phyloP scores from a whole-genome alignment of 768 basidiomycete species.

The Rhodotorula toruloides region DNA sequence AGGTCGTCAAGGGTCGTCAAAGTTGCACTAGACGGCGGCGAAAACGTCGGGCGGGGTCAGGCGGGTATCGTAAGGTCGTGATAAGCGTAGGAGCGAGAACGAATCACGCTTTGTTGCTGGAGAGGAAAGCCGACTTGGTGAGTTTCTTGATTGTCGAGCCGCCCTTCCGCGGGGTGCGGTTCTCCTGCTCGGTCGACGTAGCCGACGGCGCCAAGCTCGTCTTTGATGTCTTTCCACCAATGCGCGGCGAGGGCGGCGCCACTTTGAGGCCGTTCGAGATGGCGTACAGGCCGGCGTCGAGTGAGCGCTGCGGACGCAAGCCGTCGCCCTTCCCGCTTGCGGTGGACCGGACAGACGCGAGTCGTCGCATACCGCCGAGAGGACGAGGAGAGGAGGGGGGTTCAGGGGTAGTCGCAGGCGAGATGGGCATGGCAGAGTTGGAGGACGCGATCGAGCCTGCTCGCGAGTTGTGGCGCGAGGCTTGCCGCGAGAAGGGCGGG shows the following conservation, averaged over 20 bases:
- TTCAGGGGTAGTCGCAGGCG: slow-evolving; percentile 10
- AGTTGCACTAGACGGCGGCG: not conserved
- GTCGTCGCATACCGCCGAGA: slow-evolving; percentile 14
- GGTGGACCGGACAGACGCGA: slow-evolving; percentile 17
- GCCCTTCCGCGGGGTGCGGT: slow-evolving; percentile 1
- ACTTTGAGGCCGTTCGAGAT: not conserved
- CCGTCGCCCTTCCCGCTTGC: slow-evolving; percentile 1
- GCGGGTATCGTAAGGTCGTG: not conserved
- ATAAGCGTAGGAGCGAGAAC: not conserved
- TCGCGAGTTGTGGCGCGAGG: not conserved
- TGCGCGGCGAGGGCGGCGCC: slow-evolving; percentile 4
- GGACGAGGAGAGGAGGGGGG: slow-evolving; percentile 6
- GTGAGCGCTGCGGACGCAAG: not conserved
- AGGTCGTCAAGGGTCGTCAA: not conserved
- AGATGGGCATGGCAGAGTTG: slow-evolving; percentile 5
- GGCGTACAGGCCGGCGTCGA: not conserved
- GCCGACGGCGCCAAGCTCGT: not conserved
- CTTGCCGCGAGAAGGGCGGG: not conserved
- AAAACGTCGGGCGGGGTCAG: not conserved
- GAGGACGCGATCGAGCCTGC: slow-evolving; percentile 12
- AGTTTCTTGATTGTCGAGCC: slow-evolving; percentile 16
- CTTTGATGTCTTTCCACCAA: not conserved
- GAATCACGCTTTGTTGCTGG: not conserved
- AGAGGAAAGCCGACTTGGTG: slow-evolving; percentile 17
- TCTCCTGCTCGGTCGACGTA: not conserved